Conservation (phyloP, 2,329 filamentous ascomycete species). For the Aspergillus sclerotialis region DNA sequence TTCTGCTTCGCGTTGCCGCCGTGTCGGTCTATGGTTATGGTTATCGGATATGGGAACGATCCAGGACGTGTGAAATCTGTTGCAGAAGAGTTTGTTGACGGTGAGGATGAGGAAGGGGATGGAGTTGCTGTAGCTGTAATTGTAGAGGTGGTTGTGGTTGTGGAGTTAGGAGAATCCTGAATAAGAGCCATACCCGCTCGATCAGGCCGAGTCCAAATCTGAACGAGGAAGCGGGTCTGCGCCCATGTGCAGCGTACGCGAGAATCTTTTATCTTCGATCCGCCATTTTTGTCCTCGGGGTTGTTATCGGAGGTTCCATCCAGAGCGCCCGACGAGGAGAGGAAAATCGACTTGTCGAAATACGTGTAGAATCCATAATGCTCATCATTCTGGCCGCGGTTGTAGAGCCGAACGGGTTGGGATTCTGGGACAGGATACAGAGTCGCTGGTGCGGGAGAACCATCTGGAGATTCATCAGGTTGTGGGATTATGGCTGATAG, state of each 20-base stretch:
- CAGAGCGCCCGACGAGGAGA: constrained; percentile 52
- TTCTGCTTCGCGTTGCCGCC: constrained; percentile 49
- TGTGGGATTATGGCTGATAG: constrained; percentile 54
- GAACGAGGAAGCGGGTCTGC: constrained; percentile 54
- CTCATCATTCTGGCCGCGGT: constrained; percentile 71
- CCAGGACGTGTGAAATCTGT: constrained; percentile 47
- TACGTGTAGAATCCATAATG: constrained; percentile 94
- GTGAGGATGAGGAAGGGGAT: constrained; percentile 13
- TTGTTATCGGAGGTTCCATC: constrained; percentile 35
- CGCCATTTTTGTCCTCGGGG: constrained; percentile 45
- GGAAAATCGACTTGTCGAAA: constrained; percentile 79
- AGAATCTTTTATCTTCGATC: constrained; percentile 40
- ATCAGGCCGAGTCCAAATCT: constrained; percentile 53
- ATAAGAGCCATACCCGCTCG: constrained; percentile 23
- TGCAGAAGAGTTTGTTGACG: constrained; percentile 23
- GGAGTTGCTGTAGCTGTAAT: constrained; percentile 7
- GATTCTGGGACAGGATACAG: constrained; percentile 61
- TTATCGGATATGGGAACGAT: constrained; percentile 56
- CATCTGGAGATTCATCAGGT: constrained; percentile 58
- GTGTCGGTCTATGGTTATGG: constrained; percentile 54
- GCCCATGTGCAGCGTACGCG: constrained; percentile 51
- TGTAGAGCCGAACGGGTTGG: constrained; percentile 79
- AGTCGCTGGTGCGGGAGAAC: constrained; percentile 63
- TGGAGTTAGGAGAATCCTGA: constrained; percentile 4
- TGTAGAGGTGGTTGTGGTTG: constrained; percentile 7